Base-by-base conservation (phyloP, 352 stramenopile species). In the Ophiocytium majus region DNA sequence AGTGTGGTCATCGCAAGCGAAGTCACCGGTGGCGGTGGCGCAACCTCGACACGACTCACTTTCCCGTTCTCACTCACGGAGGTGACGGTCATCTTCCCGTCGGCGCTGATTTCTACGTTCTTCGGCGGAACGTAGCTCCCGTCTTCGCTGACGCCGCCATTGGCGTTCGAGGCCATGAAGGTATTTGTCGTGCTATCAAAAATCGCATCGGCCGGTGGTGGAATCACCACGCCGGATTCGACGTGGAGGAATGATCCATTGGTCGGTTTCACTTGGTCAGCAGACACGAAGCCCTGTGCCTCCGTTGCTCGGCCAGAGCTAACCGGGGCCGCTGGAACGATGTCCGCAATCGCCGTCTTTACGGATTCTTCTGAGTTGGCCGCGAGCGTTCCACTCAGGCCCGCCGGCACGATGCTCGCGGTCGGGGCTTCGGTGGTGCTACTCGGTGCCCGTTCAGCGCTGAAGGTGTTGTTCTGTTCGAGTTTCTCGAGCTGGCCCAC, bases 181-280 rank as follows among this genome's bases (percentile, higher is more conserved):
- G 57, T 71, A 71, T 71, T 71, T 23, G 57, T 23, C 19, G 28
- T 71, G 19, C 19, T 23, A 28, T 71, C 57, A 71, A 71, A 71
- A 71, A 71, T 28, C 23, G 57, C 23, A 28, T 28, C 57, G 28
- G 57, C 19, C 23, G 57, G 57, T 71, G 57, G 57, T 23, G 57
- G 19, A 71, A 71, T 71, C 19, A 71, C 28, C 57, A 71, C 57
- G 57, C 57, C 57, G 57, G 57, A 71, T 23, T 71, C 57, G 57
- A 71, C 57, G 57, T 71, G 57, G 28, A 71, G 57, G 57, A 71
- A 71, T 23, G 57, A 23, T 23, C 57, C 57, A 71, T 71, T 71
- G 28, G 57, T 71, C 57, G 57, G 57, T 28, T 71, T 71, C 57
- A 71, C 57, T 71, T 71, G 57, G 19, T 71, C 19, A 71, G 57